Conservation (phyloP, 1,284 basidiomycete genomes). For the Marasmius fiardii region DNA sequence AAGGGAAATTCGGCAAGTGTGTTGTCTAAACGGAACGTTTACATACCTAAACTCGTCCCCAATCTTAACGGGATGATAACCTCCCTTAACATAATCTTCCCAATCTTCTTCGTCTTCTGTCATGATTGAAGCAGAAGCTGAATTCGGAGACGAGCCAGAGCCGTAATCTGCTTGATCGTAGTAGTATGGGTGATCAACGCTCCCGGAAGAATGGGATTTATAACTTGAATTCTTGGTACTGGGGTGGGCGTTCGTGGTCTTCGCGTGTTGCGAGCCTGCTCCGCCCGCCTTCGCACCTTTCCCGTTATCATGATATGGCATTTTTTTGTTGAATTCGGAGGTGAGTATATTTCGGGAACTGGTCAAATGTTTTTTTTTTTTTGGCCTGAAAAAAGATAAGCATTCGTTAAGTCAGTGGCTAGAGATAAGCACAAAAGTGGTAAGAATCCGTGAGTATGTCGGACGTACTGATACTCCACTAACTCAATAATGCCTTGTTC, state of each 20-base stretch:
- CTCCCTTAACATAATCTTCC: constrained; percentile 86
- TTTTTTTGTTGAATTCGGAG: background rate
- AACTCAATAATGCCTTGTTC: too few species aligned
- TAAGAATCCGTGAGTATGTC: too few species aligned
- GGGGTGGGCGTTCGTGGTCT: background rate
- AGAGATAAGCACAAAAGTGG: background rate
- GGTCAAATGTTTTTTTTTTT: background rate
- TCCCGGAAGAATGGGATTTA: background rate
- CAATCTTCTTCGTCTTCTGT: constrained; percentile 82
- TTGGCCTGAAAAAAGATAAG: background rate
- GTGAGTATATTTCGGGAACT: background rate
- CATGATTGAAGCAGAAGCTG: constrained; percentile 34
- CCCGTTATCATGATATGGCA: background rate
- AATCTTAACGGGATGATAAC: constrained; percentile 95
- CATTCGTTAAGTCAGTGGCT: background rate
- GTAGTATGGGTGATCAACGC: background rate
- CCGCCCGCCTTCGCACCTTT: background rate
- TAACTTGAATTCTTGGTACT: background rate
- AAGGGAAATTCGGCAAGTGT: background rate
- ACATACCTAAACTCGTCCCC: constrained; percentile 71
- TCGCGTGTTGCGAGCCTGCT: background rate
- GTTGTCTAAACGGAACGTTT: background rate
- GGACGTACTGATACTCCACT: too few species aligned
- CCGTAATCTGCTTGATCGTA: background rate
- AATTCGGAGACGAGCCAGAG: background rate